These are phyloP conservation scores for Stemphylium lycopersici DNA, from an alignment of 2,329 filamentous ascomycete genomes.

Conservation along the genomic window DNA sequence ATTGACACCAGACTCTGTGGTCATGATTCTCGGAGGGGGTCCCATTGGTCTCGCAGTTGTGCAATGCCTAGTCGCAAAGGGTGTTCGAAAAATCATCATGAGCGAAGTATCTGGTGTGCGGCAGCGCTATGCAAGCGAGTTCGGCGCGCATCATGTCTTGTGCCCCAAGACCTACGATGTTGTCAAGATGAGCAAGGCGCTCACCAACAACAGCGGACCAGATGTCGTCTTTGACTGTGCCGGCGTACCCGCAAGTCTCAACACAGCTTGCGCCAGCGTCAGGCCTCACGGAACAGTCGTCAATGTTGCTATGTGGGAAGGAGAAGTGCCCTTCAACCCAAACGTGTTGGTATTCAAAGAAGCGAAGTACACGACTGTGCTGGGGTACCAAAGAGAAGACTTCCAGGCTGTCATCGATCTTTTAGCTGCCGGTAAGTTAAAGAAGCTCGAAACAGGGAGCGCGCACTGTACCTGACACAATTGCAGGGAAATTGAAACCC, in stretches of 20 bases:
- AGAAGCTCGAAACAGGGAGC: neutral
- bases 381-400: constrained; percentile 60
- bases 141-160: constrained; percentile 62
- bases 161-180: constrained; percentile 61
- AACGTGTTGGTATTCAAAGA: constrained; percentile 62
- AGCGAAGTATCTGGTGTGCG: constrained; percentile 61
- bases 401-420: constrained; percentile 64
- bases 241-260: constrained; percentile 59
- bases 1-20: constrained; percentile 54
- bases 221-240: constrained; percentile 68
- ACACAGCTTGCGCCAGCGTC: constrained; percentile 56
- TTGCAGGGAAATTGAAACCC: constrained; percentile 57
- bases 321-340: constrained; percentile 58
- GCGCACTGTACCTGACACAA: neutral
- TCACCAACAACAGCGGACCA: constrained; percentile 59
- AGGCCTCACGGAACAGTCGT: constrained; percentile 63
- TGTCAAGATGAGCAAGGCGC: constrained; percentile 51
- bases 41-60: constrained; percentile 68
- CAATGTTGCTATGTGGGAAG: constrained; percentile 71
- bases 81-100: constrained; percentile 62
- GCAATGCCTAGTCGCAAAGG: constrained; percentile 62
- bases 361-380: constrained; percentile 57
- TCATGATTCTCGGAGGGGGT: constrained; percentile 65
- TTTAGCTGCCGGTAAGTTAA: constrained; percentile 45
- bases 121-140: constrained; percentile 58